Conservation (phyloP, 352 stramenopile genomes). For the Blastocystis sp. region DNA sequence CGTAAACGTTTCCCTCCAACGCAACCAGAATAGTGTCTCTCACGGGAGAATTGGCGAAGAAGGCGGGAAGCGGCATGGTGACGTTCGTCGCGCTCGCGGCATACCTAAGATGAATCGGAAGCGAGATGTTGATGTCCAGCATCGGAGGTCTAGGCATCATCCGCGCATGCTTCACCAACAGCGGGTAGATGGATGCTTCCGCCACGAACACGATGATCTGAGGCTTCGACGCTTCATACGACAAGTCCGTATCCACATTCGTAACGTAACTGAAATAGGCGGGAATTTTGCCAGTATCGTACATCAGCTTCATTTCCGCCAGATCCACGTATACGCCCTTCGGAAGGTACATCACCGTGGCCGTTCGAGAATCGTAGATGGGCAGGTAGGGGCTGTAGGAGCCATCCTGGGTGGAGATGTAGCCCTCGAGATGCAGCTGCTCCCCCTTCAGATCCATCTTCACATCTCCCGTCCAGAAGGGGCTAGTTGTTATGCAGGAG, state of each 20-base stretch:
- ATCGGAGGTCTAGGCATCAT: slow-evolving; percentile 9
- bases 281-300: slow-evolving; percentile 32
- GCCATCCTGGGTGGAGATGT: slow-evolving; percentile 24
- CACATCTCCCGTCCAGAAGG: slow-evolving; percentile 29
- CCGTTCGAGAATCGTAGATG: slow-evolving; percentile 38
- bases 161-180: background rate
- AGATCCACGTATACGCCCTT: slow-evolving; percentile 43
- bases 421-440: slow-evolving; percentile 8
- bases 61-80: slow-evolving; percentile 21
- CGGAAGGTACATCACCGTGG: slow-evolving; percentile 23
- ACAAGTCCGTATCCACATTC: slow-evolving; percentile 25
- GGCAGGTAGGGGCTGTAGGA: slow-evolving; percentile 23
- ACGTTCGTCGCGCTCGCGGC: background rate
- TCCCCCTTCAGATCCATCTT: background rate
- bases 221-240: background rate
- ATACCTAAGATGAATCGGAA: slow-evolving; percentile 15
- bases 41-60: slow-evolving; percentile 34
- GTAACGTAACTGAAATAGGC: background rate
- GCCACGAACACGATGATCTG: slow-evolving; percentile 51
- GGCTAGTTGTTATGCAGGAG: background rate
- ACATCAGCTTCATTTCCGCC: slow-evolving; percentile 47
- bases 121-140: slow-evolving; percentile 49
- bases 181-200: slow-evolving; percentile 49
- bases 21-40: slow-evolving; percentile 27
- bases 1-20: background rate